Base-by-base conservation (phyloP, 208 protist species). In the Tritrichomonas foetus region DNA sequence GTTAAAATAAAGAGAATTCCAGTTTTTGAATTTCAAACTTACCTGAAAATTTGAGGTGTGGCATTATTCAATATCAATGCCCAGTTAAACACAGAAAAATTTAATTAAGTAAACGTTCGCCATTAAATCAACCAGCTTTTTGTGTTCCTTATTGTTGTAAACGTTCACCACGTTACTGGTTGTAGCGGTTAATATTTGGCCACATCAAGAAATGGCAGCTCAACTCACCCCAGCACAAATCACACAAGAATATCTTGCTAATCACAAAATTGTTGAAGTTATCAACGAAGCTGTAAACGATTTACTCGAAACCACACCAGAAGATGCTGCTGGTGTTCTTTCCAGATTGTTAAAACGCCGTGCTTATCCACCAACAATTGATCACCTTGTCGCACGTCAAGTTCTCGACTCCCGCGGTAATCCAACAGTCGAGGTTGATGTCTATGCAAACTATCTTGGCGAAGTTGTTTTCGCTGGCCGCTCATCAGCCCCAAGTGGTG, bases 401-500 rank as follows among this genome's bases (percentile, higher is more conserved):
- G 78, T 89, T 39, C 47, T 89, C 44, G 78, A 89, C 30, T 89
- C 78, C 30, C 78, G 78, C 41, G 93, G 93, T 13, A 94, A 94
- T 36, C 93, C 93, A 94, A 94, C 93, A 11, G 66, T 78, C 33
- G 93, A 94, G 53, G 93, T 94, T 14, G 93, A 94, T 80, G 66
- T 94, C 44, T 80, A 61, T 49, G 66, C 93, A 50, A 55, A 80
- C 14, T 57, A 89, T 57, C 47, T 80, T 41, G 93, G 93, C 25
- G 61, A 80, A 44, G 66, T 78, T 39, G 47, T 74, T n/a, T 57
- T 80, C 36, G 66, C 57, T 41, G 93, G 93, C 11, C 93, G 49
- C n/a, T 72, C 93, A 53, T 80, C 61, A 49, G 98, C 99, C 22
- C 99, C 99, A 61, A 98, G 97, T 39, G 99, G 99, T 94, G 99